A percentile compares a stretch with the other conserved stretches of the same genome.
These are phyloP conservation scores for Phytophthora brassicae DNA, from an alignment of 352 stramenopile species.

Conservation along the genomic window DNA sequence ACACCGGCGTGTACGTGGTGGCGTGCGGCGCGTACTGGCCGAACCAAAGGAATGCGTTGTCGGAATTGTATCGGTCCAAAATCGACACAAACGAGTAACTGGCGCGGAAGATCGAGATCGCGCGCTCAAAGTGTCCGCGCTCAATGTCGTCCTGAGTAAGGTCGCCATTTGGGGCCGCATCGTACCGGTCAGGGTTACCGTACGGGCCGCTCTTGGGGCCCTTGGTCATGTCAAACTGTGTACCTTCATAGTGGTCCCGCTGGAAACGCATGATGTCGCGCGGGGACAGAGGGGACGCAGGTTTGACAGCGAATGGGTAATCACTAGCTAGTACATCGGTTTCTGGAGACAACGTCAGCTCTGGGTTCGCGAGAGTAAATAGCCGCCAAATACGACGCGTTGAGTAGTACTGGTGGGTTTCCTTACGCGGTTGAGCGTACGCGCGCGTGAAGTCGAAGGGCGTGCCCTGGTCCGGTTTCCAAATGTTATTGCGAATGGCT, in stretches of 20 bases:
- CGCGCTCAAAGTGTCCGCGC: constrained; percentile 82
- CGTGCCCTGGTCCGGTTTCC: constrained; percentile 47
- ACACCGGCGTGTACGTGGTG: constrained; percentile 90
- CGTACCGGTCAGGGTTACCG: constrained; percentile 90
- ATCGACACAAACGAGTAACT: constrained; percentile 89
- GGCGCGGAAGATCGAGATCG: constrained; percentile 93
- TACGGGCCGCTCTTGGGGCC: constrained; percentile 84
- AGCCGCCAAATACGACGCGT: constrained; percentile 91
- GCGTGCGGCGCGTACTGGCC: constrained; percentile 89
- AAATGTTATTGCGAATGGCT: constrained; percentile 84
- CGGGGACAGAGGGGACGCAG: constrained; percentile 51
- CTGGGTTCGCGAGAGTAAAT: constrained; percentile 78
- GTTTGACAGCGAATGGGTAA: constrained; percentile 88
- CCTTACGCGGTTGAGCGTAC: constrained; percentile 74
- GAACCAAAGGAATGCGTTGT: constrained; percentile 84
- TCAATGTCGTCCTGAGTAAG: constrained; percentile 52
- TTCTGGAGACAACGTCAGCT: constrained; percentile 65
- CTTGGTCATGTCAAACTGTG: constrained; percentile 87
- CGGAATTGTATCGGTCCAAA: constrained; percentile 51
- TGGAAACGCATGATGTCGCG: constrained; percentile 91
- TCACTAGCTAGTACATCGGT: constrained; percentile 76
- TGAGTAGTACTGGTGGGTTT: constrained; percentile 77
- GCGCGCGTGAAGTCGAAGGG: constrained; percentile 90
- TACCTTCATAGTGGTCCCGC: constrained; percentile 94
- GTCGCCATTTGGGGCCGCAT: constrained; percentile 47